Conservation (phyloP, 345 rosid genomes). For the Salix viminalis region DNA sequence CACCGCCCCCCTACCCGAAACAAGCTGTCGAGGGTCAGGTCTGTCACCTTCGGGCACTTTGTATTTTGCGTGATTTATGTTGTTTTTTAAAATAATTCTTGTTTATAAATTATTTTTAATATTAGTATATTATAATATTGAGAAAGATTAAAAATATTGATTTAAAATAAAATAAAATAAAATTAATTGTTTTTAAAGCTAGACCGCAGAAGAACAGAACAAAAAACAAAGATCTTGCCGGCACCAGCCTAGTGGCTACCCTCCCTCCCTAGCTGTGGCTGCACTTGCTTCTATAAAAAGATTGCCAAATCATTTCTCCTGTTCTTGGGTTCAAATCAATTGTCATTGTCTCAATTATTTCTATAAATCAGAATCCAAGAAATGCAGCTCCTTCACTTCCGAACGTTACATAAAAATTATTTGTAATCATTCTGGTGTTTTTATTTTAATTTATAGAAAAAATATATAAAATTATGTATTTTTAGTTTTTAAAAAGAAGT, state of each 20-base stretch:
- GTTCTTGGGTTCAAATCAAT: not conserved
- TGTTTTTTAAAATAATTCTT: no score
- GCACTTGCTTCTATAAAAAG: not conserved
- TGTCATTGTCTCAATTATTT: not conserved
- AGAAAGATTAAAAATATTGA: no score
- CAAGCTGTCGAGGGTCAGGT: not conserved
- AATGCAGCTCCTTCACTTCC: not conserved
- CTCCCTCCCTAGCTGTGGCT: no score
- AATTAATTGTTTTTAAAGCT: no score
- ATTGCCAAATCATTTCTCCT: not conserved
- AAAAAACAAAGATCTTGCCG: not conserved
- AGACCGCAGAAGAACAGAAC: not conserved
- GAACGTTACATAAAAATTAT: not conserved
- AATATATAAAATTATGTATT: no score
- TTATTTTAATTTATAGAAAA: no score
- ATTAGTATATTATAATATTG: no score
- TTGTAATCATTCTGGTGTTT: not conserved
- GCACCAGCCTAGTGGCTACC: no score
- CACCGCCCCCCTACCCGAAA: not conserved
- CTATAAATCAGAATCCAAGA: not conserved
- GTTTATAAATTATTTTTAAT: no score
- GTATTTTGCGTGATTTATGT: no score
- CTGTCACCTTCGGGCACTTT: not conserved
- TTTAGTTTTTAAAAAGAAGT: no score
- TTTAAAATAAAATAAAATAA: no score